Evolutionary conservation across 2,329 filamentous ascomycete species (phyloP).

Genomic region (Colletotrichum tofieldiae): DNA sequence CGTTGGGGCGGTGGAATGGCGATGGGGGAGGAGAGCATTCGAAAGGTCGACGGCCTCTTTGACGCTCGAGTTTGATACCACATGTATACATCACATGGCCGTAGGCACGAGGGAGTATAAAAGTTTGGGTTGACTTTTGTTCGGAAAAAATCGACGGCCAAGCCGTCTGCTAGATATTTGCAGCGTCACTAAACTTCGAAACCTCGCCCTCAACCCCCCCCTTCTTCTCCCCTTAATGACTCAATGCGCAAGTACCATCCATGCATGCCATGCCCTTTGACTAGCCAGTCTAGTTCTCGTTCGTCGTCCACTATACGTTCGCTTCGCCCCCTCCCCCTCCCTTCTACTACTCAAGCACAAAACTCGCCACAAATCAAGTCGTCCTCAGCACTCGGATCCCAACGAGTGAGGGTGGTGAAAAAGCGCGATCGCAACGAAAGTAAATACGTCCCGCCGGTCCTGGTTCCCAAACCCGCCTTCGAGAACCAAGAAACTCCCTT

Average conservation of each 20-base stretch:
- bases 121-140: constrained; percentile 14
- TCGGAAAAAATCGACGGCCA: constrained; percentile 16
- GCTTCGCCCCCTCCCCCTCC: neutral
- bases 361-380: constrained; percentile 28
- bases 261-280: constrained; percentile 17
- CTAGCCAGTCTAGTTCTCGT: constrained; percentile 11
- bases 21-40: neutral
- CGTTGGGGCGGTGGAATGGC: neutral
- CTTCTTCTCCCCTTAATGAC: neutral
- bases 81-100: neutral
- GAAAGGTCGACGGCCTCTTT: neutral
- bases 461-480: constrained; percentile 34
- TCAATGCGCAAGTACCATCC: constrained; percentile 10
- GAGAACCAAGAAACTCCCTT: constrained; percentile 39
- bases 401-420: constrained; percentile 24
- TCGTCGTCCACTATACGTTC: constrained; percentile 18
- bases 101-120: constrained; percentile 10
- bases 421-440: constrained; percentile 32
- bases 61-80: constrained; percentile 36
- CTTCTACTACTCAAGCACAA: constrained; percentile 15
- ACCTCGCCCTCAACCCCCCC: neutral
- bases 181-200: constrained; percentile 26
- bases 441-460: constrained; percentile 16
- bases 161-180: constrained; percentile 26
- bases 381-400: constrained; percentile 27